Base-by-base conservation (phyloP, 2,329 filamentous ascomycete genomes). In the Microdochium trichocladiopsis region DNA sequence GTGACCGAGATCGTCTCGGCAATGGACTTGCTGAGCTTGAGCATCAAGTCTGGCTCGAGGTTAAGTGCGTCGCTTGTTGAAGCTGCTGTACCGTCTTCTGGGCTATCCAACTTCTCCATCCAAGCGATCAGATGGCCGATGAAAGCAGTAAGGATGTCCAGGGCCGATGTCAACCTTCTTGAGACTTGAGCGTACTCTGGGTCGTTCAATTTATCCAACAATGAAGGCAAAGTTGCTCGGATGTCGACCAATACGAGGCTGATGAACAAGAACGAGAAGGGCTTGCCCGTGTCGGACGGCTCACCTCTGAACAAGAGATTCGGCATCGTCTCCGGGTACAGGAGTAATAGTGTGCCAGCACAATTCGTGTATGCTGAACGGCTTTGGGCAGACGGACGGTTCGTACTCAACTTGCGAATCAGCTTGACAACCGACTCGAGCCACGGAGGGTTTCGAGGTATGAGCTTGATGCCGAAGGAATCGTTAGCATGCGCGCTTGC, bases 241-340 rank as follows among this genome's bases (percentile, higher is more conserved):
- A 88, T 72, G 61, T 88, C 85, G 53, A 87, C 80, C 31, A 87
- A 74, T 6, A 87, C 62, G n/a, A 87, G 75, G 57, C 79, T 85
- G 51, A 87, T 66, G 52, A 88, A 75, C 3, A 87, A 69, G 59
- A 83, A 86, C 1, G 80, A 77, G 55, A 82, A 79, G 0, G 82
- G 77, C 55, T 79, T 83, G 31, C 74, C 70, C 2, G 69, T 62
- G 51, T 76, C 69, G 8, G 70, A 67, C 6, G 41, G 9, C 6
- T 45, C 41, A 11, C 21, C 41, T 12, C 21, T 45, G 66, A 87
- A 87, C 2, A 88, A 68, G 2, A 81, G 63, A 9, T 62, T 60
- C 0, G 78, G 68, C 2, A 72, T 72, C 3, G 68, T 63, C 1
- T 62, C 57, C 2, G 79, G 79, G 56, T 82, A 86, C 2, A 68